A percentile compares a stretch with the other conserved stretches of the same genome.
These are phyloP conservation scores for Psophocarpus tetragonolobus DNA, from an alignment of 306 rosid species.

Conservation along the genomic window DNA sequence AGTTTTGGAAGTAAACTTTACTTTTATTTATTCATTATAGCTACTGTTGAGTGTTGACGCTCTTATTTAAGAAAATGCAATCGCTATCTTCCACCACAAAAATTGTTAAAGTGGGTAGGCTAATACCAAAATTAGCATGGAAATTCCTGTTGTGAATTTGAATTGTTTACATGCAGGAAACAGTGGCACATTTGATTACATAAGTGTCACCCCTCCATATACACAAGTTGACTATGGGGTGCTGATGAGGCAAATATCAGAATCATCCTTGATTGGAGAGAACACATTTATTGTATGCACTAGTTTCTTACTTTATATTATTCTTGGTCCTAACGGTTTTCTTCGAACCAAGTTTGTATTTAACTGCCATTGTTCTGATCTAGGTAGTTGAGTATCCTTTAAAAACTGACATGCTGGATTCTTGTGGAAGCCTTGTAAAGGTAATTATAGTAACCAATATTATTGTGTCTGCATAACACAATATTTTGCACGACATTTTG, in stretches of 20 bases:
- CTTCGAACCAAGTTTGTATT: constrained; percentile 15
- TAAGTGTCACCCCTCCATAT: constrained; percentile 95
- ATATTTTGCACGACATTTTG: not conserved
- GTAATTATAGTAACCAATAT: constrained; percentile 45
- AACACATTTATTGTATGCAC: constrained; percentile 76
- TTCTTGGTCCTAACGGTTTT: constrained; percentile 21
- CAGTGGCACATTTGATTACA: constrained; percentile 73
- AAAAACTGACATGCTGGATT: constrained; percentile 81
- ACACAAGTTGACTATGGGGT: constrained; percentile 78
- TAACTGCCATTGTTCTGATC: constrained; percentile 33
- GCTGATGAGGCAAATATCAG: constrained; percentile 76
- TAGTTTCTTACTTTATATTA: constrained; percentile 22
- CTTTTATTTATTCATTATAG: not conserved
- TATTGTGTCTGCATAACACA: constrained; percentile 9
- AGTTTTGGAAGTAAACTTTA: not conserved
- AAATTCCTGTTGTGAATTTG: constrained; percentile 14
- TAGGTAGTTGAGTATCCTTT: constrained; percentile 90
- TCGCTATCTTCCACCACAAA: not conserved
- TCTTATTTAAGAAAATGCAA: not conserved
- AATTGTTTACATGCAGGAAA: constrained; percentile 53
- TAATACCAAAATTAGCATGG: not conserved
- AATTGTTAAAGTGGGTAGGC: not conserved
- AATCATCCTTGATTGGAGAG: constrained; percentile 71
- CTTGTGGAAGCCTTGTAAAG: constrained; percentile 83
- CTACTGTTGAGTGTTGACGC: not conserved